A percentile compares a stretch with the other conserved stretches of the same genome.
These are phyloP conservation scores for Curvularia sp. DNA, from an alignment of 2,329 filamentous ascomycete species.

Conservation along the genomic window DNA sequence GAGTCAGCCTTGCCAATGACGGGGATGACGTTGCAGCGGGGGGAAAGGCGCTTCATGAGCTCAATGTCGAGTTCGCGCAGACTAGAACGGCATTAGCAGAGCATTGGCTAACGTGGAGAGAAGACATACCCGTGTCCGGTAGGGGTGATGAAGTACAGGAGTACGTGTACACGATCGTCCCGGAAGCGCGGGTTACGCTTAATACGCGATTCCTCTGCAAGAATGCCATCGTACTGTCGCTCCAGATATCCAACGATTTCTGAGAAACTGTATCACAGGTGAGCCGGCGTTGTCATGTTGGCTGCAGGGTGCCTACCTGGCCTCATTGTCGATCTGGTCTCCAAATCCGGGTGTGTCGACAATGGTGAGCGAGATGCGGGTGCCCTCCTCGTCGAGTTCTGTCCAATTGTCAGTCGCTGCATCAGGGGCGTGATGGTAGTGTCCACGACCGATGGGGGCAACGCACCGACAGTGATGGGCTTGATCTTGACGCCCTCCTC, in stretches of 20 bases:
- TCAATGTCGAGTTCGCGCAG: slow-evolving; percentile 99
- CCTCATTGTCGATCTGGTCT: slow-evolving; percentile 99
- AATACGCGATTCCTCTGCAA: slow-evolving; percentile 98
- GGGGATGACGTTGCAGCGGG: slow-evolving; percentile 97
- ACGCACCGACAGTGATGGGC: slow-evolving; percentile 92
- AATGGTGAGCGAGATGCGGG: slow-evolving; percentile 96
- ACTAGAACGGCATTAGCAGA: slow-evolving; percentile 56
- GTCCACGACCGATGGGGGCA: not conserved
- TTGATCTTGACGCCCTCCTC: slow-evolving; percentile 99
- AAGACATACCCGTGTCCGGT: slow-evolving; percentile 84
- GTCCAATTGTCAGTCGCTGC: slow-evolving; percentile 14
- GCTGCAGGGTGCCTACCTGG: slow-evolving; percentile 67
- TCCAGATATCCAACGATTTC: slow-evolving; percentile 99
- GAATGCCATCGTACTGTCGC: slow-evolving; percentile 98
- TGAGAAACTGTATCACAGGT: slow-evolving; percentile 72
- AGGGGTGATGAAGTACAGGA: slow-evolving; percentile 99
- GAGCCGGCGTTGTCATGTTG: slow-evolving; percentile 18
- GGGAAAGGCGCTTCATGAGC: slow-evolving; percentile 98
- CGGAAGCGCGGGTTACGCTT: slow-evolving; percentile 99
- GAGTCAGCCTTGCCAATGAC: slow-evolving; percentile 99
- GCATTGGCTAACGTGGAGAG: not conserved
- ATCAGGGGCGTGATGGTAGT: not conserved
- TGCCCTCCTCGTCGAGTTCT: slow-evolving; percentile 97
- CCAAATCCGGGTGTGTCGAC: slow-evolving; percentile 98
- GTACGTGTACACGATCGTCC: slow-evolving; percentile 96